phyloP scores from a whole-genome alignment of 2,329 filamentous ascomycete genomes.

The Ceratocystis lukuohia region DNA sequence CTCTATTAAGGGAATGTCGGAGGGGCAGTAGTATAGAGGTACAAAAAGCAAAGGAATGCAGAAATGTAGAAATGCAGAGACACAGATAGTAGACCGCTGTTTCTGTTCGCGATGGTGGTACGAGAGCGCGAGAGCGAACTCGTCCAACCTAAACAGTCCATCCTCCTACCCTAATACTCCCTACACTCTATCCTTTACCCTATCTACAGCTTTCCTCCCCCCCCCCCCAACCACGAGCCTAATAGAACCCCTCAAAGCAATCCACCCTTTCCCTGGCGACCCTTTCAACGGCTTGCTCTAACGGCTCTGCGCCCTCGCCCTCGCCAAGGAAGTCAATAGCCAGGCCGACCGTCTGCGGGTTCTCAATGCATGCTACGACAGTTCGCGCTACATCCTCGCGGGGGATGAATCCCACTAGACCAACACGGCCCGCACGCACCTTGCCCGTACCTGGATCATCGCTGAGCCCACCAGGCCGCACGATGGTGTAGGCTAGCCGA shows the following conservation, averaged over 20 bases:
- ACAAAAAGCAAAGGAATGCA: too few species aligned
- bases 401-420: conserved; percentile 27
- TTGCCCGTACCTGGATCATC: conserved; percentile 29
- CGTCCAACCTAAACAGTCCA: neutral
- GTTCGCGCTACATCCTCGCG: conserved; percentile 34
- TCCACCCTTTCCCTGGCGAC: conserved; percentile 28
- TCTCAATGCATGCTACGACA: conserved; percentile 30
- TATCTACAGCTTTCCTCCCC: neutral
- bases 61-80: too few species aligned
- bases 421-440: conserved; percentile 32
- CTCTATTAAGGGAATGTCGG: too few species aligned
- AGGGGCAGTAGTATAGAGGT: too few species aligned
- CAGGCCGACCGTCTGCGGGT: conserved; percentile 29
- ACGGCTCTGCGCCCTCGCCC: conserved; percentile 26
- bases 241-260: conserved; percentile 25
- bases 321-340: conserved; percentile 32
- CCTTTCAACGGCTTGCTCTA: conserved; percentile 29
- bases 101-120: neutral
- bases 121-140: neutral
- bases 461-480: conserved; percentile 31
- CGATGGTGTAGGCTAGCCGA: conserved; percentile 33
- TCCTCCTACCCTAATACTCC: neutral
- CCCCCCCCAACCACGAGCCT: neutral
- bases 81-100: neutral
- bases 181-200: neutral